Conservation (phyloP, 441 rosid genomes). For the Theobroma grandiflorum region DNA sequence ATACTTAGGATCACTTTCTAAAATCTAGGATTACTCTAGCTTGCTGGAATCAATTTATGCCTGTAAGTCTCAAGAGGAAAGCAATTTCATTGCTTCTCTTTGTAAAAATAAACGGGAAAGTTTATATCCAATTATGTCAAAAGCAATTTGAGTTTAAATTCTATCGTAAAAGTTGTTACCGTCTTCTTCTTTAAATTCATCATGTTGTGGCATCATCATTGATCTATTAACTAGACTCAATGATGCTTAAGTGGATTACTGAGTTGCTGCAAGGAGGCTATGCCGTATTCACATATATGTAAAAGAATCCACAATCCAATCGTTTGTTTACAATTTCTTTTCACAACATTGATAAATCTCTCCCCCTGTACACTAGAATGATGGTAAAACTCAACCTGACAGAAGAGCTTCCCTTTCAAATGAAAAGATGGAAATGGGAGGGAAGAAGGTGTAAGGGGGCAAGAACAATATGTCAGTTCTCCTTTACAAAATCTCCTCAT, state of each 20-base stretch:
- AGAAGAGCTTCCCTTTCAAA: not conserved
- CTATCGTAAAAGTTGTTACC: not conserved
- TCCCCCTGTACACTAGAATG: not conserved
- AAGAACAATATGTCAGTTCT: not conserved
- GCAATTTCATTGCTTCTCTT: conserved; percentile 19
- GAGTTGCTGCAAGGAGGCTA: not conserved
- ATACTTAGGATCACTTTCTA: conserved; percentile 27
- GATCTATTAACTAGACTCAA: not conserved
- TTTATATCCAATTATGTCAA: conserved; percentile 24
- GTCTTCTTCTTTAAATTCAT: not conserved
- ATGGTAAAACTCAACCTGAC: not conserved
- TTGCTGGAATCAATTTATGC: conserved; percentile 35
- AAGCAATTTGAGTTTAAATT: not conserved
- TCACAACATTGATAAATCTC: not conserved
- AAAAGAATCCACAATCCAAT: not conserved
- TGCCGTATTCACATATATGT: not conserved
- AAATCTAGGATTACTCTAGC: conserved; percentile 29
- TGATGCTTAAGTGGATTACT: not conserved
- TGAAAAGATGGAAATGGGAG: no score
- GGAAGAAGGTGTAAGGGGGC: not conserved
- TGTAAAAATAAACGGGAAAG: conserved; percentile 30
- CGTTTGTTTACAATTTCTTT: not conserved
- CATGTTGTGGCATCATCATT: not conserved
- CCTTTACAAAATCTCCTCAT: conserved; percentile 21
- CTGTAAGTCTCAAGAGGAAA: conserved; percentile 25